phyloP scores from a whole-genome alignment of 208 protist genomes.

The Phytomonas francai region DNA sequence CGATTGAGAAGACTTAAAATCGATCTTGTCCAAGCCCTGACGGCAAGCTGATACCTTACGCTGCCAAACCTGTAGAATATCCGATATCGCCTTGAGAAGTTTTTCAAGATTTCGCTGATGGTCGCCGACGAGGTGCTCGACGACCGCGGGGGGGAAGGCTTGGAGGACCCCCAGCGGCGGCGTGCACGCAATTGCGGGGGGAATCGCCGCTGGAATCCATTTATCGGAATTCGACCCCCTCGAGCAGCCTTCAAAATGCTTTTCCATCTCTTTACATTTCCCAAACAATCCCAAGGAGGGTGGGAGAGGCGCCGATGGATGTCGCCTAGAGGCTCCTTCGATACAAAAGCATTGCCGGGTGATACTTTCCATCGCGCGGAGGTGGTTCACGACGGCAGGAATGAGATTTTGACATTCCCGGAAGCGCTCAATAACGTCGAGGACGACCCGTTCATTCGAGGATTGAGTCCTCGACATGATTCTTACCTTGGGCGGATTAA shows the following conservation, averaged over 20 bases:
- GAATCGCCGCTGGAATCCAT: constrained; percentile 5
- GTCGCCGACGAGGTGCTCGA: constrained; percentile 46
- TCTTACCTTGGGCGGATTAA: no score
- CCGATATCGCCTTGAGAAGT: constrained; percentile 29
- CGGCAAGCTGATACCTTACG: constrained; percentile 17
- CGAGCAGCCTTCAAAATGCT: neutral
- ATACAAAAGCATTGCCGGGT: constrained; percentile 31
- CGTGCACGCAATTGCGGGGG: constrained; percentile 14
- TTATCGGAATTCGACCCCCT: neutral
- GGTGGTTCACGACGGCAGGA: constrained; percentile 25
- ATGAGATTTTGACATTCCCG: constrained; percentile 62
- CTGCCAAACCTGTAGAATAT: constrained; percentile 32
- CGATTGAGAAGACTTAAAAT: no score
- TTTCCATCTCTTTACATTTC: constrained; percentile 8
- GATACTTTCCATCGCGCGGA: constrained; percentile 48
- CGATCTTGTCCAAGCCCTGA: no score
- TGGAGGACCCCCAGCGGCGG: constrained; percentile 51
- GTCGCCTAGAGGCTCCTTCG: constrained; percentile 34
- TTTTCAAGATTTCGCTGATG: constrained; percentile 41
- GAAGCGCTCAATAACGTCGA: constrained; percentile 41
- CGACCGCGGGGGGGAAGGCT: constrained; percentile 25
- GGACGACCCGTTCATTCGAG: neutral
- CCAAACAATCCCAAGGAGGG: no score
- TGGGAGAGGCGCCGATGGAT: constrained; percentile 14
- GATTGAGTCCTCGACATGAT: no score